These are phyloP conservation scores for Colletotrichum sansevieriae DNA, from an alignment of 2,329 filamentous ascomycete species.

Conservation along the genomic window DNA sequence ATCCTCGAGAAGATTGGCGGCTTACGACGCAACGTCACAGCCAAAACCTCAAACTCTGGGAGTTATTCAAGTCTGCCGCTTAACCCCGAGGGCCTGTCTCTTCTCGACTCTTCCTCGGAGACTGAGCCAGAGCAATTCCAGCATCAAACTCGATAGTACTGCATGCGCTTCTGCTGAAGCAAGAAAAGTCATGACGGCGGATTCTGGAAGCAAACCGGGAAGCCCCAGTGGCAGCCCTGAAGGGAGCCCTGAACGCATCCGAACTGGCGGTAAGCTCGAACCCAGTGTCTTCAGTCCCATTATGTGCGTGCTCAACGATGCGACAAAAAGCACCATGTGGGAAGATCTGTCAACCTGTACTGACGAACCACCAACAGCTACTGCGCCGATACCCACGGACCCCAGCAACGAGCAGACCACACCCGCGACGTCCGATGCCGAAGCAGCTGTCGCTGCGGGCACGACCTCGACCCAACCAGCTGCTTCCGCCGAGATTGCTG, in stretches of 20 bases:
- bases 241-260: conserved; percentile 6
- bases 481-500: not conserved
- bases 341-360: too few relatives aligned
- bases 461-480: not conserved
- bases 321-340: not conserved
- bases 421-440: not conserved
- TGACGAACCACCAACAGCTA: not conserved
- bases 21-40: conserved; percentile 20
- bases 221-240: conserved; percentile 13
- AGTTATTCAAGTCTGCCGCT: not conserved
- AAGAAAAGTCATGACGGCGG: not conserved
- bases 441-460: not conserved
- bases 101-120: not conserved
- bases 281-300: not conserved
- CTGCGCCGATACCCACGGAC: not conserved
- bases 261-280: conserved; percentile 15
- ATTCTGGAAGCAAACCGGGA: not conserved
- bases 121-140: not conserved
- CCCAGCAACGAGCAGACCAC: not conserved
- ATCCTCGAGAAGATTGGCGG: not conserved
- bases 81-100: not conserved
- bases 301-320: not conserved
- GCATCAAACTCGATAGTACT: not conserved
- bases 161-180: not conserved
- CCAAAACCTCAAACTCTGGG: not conserved